Percentiles rank a stretch among this genome's conserved stretches.
Evolutionary conservation across 495 filamentous ascomycete species (phyloP).

Genomic region (Amphirosellinia nigrospora): DNA sequence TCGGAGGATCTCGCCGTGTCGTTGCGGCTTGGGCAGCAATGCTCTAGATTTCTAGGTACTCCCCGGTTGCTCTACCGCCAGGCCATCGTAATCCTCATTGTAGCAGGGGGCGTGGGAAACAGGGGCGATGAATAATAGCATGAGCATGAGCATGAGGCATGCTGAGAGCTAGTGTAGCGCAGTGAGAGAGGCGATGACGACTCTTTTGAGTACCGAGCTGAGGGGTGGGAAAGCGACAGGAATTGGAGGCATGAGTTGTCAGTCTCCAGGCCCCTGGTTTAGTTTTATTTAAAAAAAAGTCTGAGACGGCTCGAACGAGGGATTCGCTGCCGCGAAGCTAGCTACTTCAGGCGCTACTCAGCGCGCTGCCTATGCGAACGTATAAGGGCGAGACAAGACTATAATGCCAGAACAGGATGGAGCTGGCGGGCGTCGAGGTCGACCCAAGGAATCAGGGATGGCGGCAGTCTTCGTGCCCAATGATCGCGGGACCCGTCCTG

Average conservation of each 20-base stretch:
- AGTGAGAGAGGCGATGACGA: conserved; percentile 26
- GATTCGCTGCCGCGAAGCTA: conserved; percentile 21
- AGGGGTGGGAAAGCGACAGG: conserved; percentile 18
- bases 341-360: conserved; percentile 28
- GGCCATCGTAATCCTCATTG: conserved; percentile 11
- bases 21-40: conserved; percentile 58
- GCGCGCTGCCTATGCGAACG: conserved; percentile 31
- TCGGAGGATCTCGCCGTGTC: conserved; percentile 39
- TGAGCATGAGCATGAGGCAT: conserved; percentile 10
- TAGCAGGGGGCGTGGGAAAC: conserved; percentile 6
- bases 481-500: conserved; percentile 35
- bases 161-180: neutral
- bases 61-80: conserved; percentile 24
- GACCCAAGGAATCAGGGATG: conserved; percentile 37
- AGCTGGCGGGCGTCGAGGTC: conserved; percentile 32
- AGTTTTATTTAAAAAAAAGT: neutral
- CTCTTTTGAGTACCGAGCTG: conserved; percentile 33
- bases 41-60: conserved; percentile 47
- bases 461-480: conserved; percentile 43
- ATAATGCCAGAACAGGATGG: conserved; percentile 17
- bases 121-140: conserved; percentile 5
- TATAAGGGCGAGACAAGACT: conserved; percentile 30
- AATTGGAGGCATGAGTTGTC: conserved; percentile 26
- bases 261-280: conserved; percentile 20
- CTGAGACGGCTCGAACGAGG: conserved; percentile 19